Base-by-base conservation (phyloP, 2,329 filamentous ascomycete genomes). In the Clathrospora elynae region DNA sequence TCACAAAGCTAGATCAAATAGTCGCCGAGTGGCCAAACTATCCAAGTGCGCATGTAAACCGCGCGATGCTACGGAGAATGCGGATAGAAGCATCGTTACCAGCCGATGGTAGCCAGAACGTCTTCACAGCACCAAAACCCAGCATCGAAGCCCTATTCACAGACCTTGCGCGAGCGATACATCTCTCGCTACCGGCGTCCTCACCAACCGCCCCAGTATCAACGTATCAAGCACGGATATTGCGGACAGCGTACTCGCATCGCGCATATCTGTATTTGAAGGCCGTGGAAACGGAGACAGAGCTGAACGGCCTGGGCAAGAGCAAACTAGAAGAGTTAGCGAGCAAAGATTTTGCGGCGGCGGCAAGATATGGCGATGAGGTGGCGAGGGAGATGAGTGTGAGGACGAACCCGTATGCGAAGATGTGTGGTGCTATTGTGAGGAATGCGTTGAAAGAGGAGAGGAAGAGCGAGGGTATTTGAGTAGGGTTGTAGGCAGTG, bases 1-100 rank as follows among this genome's bases (percentile, higher is more conserved):
- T 64, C 3, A 16, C 18, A 7, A 67, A 73, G 5, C 72, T 91
- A 4, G 75, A 77, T 19, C 62, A 68, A 2, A 73, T 90, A 20
- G 79, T 90, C 26, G 59, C 72, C 2, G 68, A 78, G 16, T 65
- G 82, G 38, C 85, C 87, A 3, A 68, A 73, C 20, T 91, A 91
- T 67, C 86, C 87, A 14, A 88, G 85, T 51, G 85, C 83, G 5
- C 79, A 82, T 44, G 87, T 90, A 64, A 91, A 92, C 68, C 78
- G 87, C 35, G 87, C 85, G 2, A 88, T 91, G 66, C 77, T 85
- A 6, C 57, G 79, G 19, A 73, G 85, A 14, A 74, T 85, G 33
- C 69, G 83, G 42, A 83, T 85, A 4, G 62, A 65, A 48, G 35
- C 45, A n/a, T 5, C 46, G n/a, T 6, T 61, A 3, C 8, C 25